Percentiles rank a stretch among this genome's conserved stretches.
phyloP scores from a whole-genome alignment of 768 basidiomycete species.

The Phylloporus scabripes region DNA sequence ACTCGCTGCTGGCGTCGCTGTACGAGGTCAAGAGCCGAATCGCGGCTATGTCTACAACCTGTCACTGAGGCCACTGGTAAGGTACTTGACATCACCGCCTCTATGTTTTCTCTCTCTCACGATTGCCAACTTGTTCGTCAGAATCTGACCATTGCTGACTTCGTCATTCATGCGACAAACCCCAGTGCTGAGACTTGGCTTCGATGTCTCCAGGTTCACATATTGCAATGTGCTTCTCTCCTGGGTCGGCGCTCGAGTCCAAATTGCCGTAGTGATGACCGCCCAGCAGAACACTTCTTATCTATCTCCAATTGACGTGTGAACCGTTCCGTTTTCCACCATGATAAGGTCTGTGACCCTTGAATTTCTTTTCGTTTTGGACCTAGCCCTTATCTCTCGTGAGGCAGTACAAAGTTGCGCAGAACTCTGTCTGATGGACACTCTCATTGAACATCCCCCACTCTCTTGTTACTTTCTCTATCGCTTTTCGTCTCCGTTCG shows the following conservation, averaged over 20 bases:
- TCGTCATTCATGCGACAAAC: background rate
- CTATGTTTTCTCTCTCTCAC: background rate
- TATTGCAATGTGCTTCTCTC: background rate
- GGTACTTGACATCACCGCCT: too few relatives aligned
- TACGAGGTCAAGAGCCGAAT: slow-evolving; percentile 50
- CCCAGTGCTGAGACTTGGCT: background rate
- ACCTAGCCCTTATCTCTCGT: background rate
- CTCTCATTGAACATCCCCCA: background rate
- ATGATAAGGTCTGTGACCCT: background rate
- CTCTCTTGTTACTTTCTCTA: background rate
- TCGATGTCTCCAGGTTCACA: background rate
- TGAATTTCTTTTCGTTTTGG: background rate
- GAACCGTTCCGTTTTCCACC: background rate
- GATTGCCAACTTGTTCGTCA: background rate
- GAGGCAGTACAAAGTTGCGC: background rate
- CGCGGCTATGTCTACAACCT: too few relatives aligned
- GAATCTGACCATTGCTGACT: too few relatives aligned
- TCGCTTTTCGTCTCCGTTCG: background rate
- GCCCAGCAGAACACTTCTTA: too few relatives aligned
- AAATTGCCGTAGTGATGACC: background rate
- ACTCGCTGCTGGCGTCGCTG: slow-evolving; percentile 56
- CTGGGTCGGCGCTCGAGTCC: background rate
- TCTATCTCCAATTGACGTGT: background rate
- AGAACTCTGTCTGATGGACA: background rate
- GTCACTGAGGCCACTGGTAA: too few relatives aligned